Evolutionary conservation across 768 basidiomycete species (phyloP).

Genomic region (Collybiopsis confluens): DNA sequence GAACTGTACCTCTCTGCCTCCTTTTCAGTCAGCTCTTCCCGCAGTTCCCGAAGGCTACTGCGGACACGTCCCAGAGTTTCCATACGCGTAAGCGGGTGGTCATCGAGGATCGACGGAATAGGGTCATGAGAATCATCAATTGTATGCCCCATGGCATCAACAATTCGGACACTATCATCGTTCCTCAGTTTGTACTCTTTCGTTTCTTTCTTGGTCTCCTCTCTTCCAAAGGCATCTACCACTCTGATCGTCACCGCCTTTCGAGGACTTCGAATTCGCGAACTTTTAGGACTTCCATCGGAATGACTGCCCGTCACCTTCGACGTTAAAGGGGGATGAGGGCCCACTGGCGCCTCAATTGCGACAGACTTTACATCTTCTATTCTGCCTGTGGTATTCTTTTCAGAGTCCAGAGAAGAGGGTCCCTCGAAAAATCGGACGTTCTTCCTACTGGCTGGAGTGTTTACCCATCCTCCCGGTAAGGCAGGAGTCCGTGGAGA

Average conservation of each 20-base stretch:
- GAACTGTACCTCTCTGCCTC: conserved; percentile 41
- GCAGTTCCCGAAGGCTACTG: conserved; percentile 53
- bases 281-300: neutral
- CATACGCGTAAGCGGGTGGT: conserved; percentile 31
- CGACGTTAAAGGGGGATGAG: neutral
- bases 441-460: conserved; percentile 53
- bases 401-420: conserved; percentile 7
- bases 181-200: conserved; percentile 24
- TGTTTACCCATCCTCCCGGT: conserved; percentile 64
- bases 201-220: conserved; percentile 14
- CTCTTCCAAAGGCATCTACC: conserved; percentile 67
- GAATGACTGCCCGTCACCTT: neutral
- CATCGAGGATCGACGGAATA: conserved; percentile 17
- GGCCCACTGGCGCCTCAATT: neutral
- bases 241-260: conserved; percentile 55
- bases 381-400: neutral
- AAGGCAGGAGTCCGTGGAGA: conserved; percentile 59
- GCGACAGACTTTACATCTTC: neutral
- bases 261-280: conserved; percentile 28
- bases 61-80: conserved; percentile 58
- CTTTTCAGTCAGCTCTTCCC: conserved; percentile 48
- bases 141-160: conserved; percentile 69
- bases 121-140: conserved; percentile 29
- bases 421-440: conserved; percentile 54
- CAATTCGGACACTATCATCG: conserved; percentile 49